Evolutionary conservation across 768 basidiomycete species (phyloP).

Genomic region (Amanita pallidorosea): DNA sequence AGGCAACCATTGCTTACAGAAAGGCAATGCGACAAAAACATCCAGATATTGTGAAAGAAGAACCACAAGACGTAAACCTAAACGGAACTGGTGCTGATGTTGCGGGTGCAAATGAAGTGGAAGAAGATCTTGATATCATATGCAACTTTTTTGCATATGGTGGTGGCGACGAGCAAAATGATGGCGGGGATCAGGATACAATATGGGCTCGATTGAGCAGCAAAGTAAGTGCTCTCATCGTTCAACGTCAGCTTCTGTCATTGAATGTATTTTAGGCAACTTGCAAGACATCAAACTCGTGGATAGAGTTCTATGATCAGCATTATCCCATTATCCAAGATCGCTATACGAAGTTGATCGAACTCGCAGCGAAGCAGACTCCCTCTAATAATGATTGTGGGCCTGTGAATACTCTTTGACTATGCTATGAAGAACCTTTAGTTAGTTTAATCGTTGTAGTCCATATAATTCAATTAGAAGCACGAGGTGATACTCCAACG

Average conservation of each 20-base stretch:
- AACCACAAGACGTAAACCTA: conserved; percentile 1
- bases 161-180: conserved; percentile 33
- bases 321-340: conserved; percentile 29
- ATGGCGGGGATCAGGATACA: conserved; percentile 19
- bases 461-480: background rate
- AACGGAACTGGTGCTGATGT: background rate
- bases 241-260: background rate
- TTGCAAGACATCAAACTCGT: conserved; percentile 30
- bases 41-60: conserved; percentile 10
- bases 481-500: no score
- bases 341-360: conserved; percentile 23
- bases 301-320: conserved; percentile 42
- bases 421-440: background rate
- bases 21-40: conserved; percentile 22
- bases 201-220: conserved; percentile 40
- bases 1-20: conserved; percentile 37
- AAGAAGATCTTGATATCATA: conserved; percentile 41
- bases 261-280: conserved; percentile 17
- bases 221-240: conserved; percentile 24
- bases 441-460: background rate
- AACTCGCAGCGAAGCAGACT: background rate
- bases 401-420: background rate
- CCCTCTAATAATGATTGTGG: background rate
- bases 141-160: conserved; percentile 44
- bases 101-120: conserved; percentile 7